Conservation (phyloP, 352 stramenopile species). For the Pythium aphanidermatum region DNA sequence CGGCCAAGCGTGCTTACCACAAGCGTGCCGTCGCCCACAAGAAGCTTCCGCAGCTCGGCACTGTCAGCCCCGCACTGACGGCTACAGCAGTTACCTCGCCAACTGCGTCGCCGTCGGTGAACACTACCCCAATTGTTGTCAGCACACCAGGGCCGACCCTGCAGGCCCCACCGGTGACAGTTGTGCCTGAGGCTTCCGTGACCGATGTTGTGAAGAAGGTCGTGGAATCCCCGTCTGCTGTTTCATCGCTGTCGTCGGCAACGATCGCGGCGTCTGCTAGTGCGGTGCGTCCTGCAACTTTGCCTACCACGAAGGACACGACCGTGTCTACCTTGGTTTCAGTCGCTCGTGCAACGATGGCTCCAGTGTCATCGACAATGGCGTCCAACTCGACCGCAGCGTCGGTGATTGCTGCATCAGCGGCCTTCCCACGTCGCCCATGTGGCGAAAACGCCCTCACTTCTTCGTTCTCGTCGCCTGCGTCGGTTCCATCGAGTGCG, state of each 20-base stretch:
- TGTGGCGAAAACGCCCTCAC: constrained; percentile 45
- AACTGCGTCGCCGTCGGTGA: not conserved
- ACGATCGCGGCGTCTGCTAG: not conserved
- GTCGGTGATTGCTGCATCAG: constrained; percentile 3
- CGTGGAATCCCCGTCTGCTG: too few relatives aligned
- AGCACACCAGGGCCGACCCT: not conserved
- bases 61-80: constrained; percentile 22
- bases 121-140: too few relatives aligned
- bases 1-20: constrained; percentile 74
- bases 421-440: constrained; percentile 30
- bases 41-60: constrained; percentile 56
- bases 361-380: constrained; percentile 18
- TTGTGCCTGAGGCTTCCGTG: too few relatives aligned
- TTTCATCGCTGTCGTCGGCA: too few relatives aligned
- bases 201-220: too few relatives aligned
- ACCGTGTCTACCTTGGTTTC: too few relatives aligned
- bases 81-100: constrained; percentile 12
- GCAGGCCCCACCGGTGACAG: not conserved
- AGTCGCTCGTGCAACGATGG: not conserved
- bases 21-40: constrained; percentile 78
- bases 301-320: not conserved
- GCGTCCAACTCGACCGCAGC: constrained; percentile 24
- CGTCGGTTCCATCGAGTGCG: constrained; percentile 27
- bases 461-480: constrained; percentile 36
- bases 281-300: constrained; percentile 1